Percentiles rank a stretch among this genome's conserved stretches.
Evolutionary conservation across 148 eudicot species (phyloP).

Genomic region (Rhododendron kiyosumense): DNA sequence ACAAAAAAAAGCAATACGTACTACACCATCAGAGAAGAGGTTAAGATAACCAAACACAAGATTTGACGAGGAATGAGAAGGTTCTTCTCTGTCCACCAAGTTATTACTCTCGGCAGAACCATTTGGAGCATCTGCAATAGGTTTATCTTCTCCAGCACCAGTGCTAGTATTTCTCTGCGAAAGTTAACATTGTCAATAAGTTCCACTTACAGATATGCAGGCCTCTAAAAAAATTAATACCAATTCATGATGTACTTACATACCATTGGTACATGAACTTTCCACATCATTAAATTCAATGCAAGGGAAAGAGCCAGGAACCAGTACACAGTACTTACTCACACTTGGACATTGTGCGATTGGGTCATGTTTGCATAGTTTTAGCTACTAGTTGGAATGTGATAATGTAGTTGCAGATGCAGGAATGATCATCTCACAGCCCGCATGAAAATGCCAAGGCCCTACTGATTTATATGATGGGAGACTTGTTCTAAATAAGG

Average conservation of each 20-base stretch:
- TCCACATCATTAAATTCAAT: background rate
- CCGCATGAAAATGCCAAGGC: background rate
- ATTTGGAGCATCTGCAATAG: constrained; percentile 30
- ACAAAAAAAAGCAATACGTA: constrained; percentile 29
- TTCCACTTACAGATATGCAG: background rate
- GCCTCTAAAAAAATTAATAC: background rate
- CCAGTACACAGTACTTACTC: background rate
- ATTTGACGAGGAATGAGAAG: constrained; percentile 52
- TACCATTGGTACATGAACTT: background rate
- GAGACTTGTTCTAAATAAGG: background rate
- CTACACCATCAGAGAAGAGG: constrained; percentile 92
- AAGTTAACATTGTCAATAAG: background rate
- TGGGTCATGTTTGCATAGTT: background rate
- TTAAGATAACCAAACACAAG: constrained; percentile 96
- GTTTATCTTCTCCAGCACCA: constrained; percentile 27
- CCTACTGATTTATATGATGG: background rate
- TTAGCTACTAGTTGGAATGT: background rate
- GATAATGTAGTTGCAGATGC: background rate
- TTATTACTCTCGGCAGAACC: constrained; percentile 13
- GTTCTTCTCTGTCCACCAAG: constrained; percentile 21
- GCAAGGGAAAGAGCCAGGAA: background rate
- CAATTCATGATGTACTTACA: background rate
- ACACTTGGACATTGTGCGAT: background rate
- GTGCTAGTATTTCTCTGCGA: constrained; percentile 55
- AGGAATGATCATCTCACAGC: background rate